Evolutionary conservation across 306 rosid genomes (phyloP), one percentile per base, ranked within the genome.

Genomic region (Heteromeles arbutifolia): DNA sequence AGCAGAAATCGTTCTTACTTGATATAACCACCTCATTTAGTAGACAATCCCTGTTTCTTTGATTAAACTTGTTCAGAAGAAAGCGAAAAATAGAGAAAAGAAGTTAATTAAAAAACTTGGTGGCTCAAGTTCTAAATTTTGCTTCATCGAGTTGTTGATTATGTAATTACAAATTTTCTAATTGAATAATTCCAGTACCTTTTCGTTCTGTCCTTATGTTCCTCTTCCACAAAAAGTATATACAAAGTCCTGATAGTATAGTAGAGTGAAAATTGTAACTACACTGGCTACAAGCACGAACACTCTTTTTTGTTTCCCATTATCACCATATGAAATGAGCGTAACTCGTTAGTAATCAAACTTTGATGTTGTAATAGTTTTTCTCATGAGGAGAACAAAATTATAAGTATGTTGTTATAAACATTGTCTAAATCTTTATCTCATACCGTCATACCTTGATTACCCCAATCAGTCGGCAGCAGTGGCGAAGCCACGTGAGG

Each of bases 11-110:
- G 31, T 24, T 58, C 64, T 58, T 59, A 12, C 65, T 59, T 59
- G 65, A 24, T 9, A 59, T 59, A 58, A 58, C 65, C 29, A 58
- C 65, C 65, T 25, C 88, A 82, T 71, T 75, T 65, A 76, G 76
- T 10, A 82, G 24, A 17, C 39, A 39, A 62, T 79, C 87, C 31
- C 61, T 76, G 70, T 82, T 88, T 84, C 85, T 88, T 76, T 78
- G 84, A 21, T 67, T 11, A 66, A 44, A 63, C 82, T 89, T 88
- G 86, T 62, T 77, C 61, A 52, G 41, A 17, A 48, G 54, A 48
- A 48, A 11, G 13, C 71, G 39, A 34, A 34, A 34, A 6, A 34
- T 6, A 5, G 39, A 34, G 2, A 34, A 34, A 34, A 34, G 2
- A 7, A 34, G 4, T 31, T 4, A 34, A 6, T 34, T 34, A 6